phyloP scores from a whole-genome alignment of 2,329 filamentous ascomycete species.

The Ophiosphaerella narmari region DNA sequence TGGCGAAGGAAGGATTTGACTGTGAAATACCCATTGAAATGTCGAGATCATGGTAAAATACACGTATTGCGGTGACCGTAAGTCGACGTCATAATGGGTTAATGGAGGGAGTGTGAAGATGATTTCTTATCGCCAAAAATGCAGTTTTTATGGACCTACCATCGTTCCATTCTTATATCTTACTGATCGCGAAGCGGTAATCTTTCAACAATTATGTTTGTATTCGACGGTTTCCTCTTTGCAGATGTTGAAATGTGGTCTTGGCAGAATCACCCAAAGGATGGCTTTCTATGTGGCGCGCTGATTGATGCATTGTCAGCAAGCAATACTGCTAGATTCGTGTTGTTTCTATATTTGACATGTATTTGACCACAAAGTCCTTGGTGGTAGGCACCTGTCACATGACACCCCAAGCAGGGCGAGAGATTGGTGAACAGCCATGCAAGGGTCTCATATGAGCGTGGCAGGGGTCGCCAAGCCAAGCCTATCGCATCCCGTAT shows the following conservation, averaged over 20 bases:
- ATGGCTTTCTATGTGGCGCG: not conserved
- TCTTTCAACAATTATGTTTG: not conserved
- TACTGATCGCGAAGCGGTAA: not conserved
- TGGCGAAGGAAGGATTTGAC: not conserved
- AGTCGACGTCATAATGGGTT: slow-evolving; percentile 40
- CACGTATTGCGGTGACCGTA: slow-evolving; percentile 25
- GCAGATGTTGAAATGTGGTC: not conserved
- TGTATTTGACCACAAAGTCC: not conserved
- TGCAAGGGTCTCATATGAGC: slow-evolving; percentile 16
- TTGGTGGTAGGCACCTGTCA: no score
- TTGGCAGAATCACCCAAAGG: slow-evolving; percentile 3
- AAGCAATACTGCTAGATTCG: not conserved
- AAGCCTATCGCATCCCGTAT: slow-evolving; percentile 19
- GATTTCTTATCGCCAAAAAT: slow-evolving; percentile 15
- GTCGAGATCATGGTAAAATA: slow-evolving; percentile 5
- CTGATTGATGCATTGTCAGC: slow-evolving; percentile 1
- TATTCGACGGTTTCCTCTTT: slow-evolving; percentile 5
- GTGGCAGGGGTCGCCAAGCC: slow-evolving; percentile 8
- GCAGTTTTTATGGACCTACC: not conserved
- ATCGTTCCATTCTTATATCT: no score
- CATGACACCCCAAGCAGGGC: not conserved
- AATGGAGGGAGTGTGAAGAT: slow-evolving; percentile 1
- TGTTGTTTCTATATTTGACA: not conserved
- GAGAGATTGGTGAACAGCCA: not conserved
- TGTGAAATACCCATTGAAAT: not conserved